phyloP scores from a whole-genome alignment of 371 early-diverging fungal species.

The Lichtheimia corymbifera region DNA sequence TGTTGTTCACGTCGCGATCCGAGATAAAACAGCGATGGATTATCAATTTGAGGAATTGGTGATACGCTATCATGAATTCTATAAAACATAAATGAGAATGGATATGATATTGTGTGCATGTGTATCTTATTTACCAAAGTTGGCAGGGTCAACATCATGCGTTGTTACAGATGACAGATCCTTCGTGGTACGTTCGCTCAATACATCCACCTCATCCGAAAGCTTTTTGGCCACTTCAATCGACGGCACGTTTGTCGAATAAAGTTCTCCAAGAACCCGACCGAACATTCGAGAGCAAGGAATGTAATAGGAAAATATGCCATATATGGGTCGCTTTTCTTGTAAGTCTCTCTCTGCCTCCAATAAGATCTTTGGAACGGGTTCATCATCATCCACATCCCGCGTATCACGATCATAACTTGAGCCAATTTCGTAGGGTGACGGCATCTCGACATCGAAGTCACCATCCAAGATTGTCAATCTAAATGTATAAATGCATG shows the following conservation, averaged over 20 bases:
- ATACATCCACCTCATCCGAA: conserved; percentile 24
- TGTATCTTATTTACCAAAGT: background rate
- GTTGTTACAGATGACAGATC: conserved; percentile 20
- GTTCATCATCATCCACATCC: background rate
- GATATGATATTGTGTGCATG: background rate
- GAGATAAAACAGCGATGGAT: conserved; percentile 22
- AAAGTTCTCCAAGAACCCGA: conserved; percentile 30
- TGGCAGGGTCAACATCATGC: background rate
- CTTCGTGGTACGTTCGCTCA: conserved; percentile 30
- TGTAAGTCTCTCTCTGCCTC: conserved; percentile 21
- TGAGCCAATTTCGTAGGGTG: conserved; percentile 29
- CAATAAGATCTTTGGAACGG: conserved; percentile 17
- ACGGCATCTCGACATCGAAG: conserved; percentile 41
- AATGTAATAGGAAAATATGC: conserved; percentile 24
- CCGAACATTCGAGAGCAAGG: conserved; percentile 35
- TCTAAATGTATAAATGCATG: background rate
- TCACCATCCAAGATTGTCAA: conserved; percentile 34
- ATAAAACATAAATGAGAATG: conserved; percentile 9
- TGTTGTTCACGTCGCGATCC: conserved; percentile 9
- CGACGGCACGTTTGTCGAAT: conserved; percentile 30
- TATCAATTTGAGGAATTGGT: conserved; percentile 9
- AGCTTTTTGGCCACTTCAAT: conserved; percentile 21
- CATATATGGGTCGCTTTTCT: conserved; percentile 23
- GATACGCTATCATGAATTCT: conserved; percentile 14
- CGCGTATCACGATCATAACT: conserved; percentile 2